Conservation (phyloP, 2,329 filamentous ascomycete species). For the Trichoderma sp. region DNA sequence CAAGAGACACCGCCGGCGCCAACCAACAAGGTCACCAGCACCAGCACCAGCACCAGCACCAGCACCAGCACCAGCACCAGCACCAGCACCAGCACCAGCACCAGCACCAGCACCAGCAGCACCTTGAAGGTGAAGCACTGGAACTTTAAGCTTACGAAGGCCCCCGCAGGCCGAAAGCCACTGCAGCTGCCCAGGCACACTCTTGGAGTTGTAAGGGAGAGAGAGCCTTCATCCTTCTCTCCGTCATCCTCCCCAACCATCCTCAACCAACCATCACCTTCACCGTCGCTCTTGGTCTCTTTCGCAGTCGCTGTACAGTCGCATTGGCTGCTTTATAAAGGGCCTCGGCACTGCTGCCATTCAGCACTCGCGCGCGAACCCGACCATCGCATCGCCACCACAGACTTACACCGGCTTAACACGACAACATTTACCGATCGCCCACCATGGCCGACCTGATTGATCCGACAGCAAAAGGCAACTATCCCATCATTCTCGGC, state of each 20-base stretch:
- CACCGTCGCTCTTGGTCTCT: not conserved
- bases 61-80: no score
- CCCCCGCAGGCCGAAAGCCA: not conserved
- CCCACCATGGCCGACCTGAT: conserved; percentile 43
- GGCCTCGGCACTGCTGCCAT: not conserved
- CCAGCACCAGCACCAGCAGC: no score
- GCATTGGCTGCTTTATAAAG: not conserved
- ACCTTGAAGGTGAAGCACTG: not conserved
- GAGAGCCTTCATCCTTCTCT: not conserved
- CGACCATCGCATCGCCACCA: not conserved
- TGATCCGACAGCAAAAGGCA: conserved; percentile 61
- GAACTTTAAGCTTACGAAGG: not conserved
- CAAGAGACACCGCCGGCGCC: not conserved
- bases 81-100: no score
- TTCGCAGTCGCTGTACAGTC: not conserved
- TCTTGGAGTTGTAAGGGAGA: not conserved
- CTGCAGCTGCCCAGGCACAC: not conserved
- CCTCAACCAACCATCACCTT: not conserved
- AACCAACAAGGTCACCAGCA: not conserved
- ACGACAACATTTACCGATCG: not conserved
- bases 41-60: no score
- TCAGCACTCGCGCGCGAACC: not conserved
- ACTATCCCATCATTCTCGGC: conserved; percentile 65
- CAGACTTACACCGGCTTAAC: not conserved
- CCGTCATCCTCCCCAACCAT: not conserved